Evolutionary conservation across 2,329 filamentous ascomycete species (phyloP).

Genomic region (Penicillium sp.): DNA sequence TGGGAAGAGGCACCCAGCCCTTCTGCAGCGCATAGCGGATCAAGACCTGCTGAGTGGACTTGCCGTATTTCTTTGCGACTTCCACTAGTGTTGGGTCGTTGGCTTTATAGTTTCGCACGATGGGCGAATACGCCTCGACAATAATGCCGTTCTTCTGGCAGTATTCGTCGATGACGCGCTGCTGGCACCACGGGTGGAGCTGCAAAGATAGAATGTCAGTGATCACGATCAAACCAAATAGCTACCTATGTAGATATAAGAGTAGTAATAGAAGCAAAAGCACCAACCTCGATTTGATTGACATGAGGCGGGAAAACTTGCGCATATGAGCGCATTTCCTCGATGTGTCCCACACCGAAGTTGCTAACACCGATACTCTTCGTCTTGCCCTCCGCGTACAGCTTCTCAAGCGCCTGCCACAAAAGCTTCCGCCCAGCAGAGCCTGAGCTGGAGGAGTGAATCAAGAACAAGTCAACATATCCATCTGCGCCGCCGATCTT

Average conservation of each 20-base stretch:
- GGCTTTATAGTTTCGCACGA: constrained; percentile 68
- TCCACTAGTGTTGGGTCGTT: constrained; percentile 65
- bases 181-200: constrained; percentile 73
- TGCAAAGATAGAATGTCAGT: constrained; percentile 34
- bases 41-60: constrained; percentile 73
- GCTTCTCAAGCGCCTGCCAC: constrained; percentile 65
- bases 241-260: not conserved
- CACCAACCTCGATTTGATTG: constrained; percentile 69
- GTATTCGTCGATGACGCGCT: constrained; percentile 59
- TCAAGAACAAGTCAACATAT: constrained; percentile 70
- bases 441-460: constrained; percentile 64
- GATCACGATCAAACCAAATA: not conserved
- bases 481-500: constrained; percentile 60
- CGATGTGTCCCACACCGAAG: constrained; percentile 65
- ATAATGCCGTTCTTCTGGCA: constrained; percentile 53
- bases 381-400: constrained; percentile 60
- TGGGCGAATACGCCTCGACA: constrained; percentile 55
- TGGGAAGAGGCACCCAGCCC: constrained; percentile 69
- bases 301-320: constrained; percentile 68
- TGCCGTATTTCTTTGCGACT: constrained; percentile 70
- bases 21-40: constrained; percentile 82
- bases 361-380: constrained; percentile 72
- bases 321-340: constrained; percentile 67
- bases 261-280: not conserved
- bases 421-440: constrained; percentile 58